Base-by-base conservation (phyloP, 78 protist genomes). In the Planoprotostelium fungivorum region DNA sequence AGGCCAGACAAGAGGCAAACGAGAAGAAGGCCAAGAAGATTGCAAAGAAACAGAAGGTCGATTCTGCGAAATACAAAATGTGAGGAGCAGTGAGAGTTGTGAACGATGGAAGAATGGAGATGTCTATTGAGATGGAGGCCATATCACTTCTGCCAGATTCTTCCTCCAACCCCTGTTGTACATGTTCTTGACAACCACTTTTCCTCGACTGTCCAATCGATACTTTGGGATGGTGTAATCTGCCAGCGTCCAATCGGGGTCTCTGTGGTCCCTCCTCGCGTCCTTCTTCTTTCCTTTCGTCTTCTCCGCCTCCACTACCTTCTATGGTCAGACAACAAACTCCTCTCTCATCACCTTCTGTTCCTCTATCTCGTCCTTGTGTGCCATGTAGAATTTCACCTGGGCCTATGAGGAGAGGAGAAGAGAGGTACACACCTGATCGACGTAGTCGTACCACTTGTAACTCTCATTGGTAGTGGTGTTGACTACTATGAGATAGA, bases 401-500 rank as follows among this genome's bases (percentile, higher is more conserved):
- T 51, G 5, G 5, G 73, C 73, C n/a, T n/a, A n/a, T n/a, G n/a
- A n/a, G n/a, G n/a, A n/a, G n/a, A n/a, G n/a, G n/a, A n/a, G n/a
- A n/a, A n/a, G n/a, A n/a, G n/a, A n/a, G n/a, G n/a, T n/a, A n/a
- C n/a, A n/a, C n/a, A 89, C 90, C 86, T 92, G 90, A 84, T 89
- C 95, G 83, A 88, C 89, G 37, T 88, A 87, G 63, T 93, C 91
- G 28, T 35, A 25, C 90, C 91, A 93, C 87, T 93, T 93, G 31
- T 83, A 90, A 63, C 90, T 85, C 87, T 90, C 93, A 35, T 90
- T 90, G 23, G 93, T 93, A 0, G 93, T 93, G 25, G 84, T 90
- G 37, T 90, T 93, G 16, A 35, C 84, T 5, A 36, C 37, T n/a
- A 93, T 51, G 36, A 93, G 37, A 25, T 31, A 92, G 1, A 93